These are phyloP conservation scores for Fusarium odoratissimum DNA, from an alignment of 2,329 filamentous ascomycete genomes.

Conservation along the genomic window DNA sequence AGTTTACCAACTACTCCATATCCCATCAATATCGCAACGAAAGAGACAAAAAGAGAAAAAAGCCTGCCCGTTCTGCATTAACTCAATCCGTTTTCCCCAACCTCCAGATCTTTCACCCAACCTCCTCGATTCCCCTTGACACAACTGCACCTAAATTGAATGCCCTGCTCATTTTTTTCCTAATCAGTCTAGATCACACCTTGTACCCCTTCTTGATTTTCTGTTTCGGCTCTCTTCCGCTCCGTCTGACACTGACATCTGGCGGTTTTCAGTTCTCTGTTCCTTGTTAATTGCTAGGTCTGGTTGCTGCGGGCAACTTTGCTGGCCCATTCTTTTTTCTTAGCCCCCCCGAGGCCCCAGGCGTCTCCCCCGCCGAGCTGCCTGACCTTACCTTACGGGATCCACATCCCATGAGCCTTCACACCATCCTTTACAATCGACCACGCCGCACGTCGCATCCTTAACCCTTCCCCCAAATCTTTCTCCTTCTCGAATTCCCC, in stretches of 20 bases:
- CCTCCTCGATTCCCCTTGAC: conserved; percentile 27
- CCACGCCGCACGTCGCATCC: conserved; percentile 37
- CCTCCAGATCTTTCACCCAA: conserved; percentile 25
- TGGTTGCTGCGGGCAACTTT: conserved; percentile 46
- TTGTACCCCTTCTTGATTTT: neutral
- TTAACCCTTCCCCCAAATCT: conserved; percentile 38
- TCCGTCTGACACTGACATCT: conserved; percentile 25
- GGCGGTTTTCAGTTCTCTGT: neutral
- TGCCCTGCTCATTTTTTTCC: conserved; percentile 3
- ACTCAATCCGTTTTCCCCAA: conserved; percentile 28
- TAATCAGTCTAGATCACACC: conserved; percentile 8
- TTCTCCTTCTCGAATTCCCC: conserved; percentile 31
- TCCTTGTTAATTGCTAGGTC: conserved; percentile 22
- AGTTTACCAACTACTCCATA: conserved; percentile 13
- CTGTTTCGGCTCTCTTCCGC: conserved; percentile 27
- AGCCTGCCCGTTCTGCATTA: conserved; percentile 18
- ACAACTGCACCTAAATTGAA: conserved; percentile 30
- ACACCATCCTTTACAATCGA: conserved; percentile 31
- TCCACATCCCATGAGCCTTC: conserved; percentile 34
- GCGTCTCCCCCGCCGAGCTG: conserved; percentile 2
- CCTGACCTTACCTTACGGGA: conserved; percentile 18
- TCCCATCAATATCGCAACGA: conserved; percentile 1
- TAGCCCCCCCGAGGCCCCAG: conserved; percentile 15
- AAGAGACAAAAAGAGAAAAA: neutral
- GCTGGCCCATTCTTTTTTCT: conserved; percentile 38